Percentiles rank a stretch among this genome's conserved stretches.
These are phyloP conservation scores for Annulohypoxylon stygium DNA, from an alignment of 495 filamentous ascomycete species.

Conservation along the genomic window DNA sequence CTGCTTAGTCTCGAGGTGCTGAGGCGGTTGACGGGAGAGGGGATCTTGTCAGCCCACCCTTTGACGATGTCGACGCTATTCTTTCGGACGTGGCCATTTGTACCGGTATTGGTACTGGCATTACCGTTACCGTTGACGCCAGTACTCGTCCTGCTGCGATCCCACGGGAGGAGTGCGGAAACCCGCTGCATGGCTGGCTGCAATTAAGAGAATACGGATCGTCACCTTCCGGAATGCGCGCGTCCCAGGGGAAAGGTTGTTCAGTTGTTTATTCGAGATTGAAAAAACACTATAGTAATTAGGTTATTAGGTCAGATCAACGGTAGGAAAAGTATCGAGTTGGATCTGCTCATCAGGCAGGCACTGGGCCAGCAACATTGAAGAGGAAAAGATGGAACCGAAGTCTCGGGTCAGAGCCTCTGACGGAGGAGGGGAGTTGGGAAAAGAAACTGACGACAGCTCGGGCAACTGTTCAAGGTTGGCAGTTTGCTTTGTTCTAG, in stretches of 20 bases:
- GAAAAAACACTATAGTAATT: constrained; percentile 17
- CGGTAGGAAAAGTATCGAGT: constrained; percentile 3
- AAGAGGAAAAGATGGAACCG: constrained; percentile 28
- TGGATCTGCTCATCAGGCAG: constrained; percentile 30
- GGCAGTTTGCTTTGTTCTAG: constrained; percentile 18
- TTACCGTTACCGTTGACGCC: constrained; percentile 28
- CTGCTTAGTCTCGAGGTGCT: constrained; percentile 53
- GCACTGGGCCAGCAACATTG: constrained; percentile 41
- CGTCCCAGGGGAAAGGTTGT: constrained; percentile 29
- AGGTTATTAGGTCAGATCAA: constrained; percentile 21
- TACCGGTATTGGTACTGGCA: constrained; percentile 13
- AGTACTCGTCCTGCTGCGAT: constrained; percentile 56
- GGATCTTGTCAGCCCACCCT: constrained; percentile 62
- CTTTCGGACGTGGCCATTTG: constrained; percentile 32
- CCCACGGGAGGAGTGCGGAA: constrained; percentile 65
- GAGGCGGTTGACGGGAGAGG: constrained; percentile 53
- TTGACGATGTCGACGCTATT: constrained; percentile 59
- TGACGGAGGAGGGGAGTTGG: constrained; percentile 27
- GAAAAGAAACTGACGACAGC: constrained; percentile 40
- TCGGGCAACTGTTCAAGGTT: constrained; percentile 29
- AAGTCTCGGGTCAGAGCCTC: constrained; percentile 29
- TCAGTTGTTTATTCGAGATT: constrained; percentile 29
- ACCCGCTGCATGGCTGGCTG: constrained; percentile 63
- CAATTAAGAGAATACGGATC: constrained; percentile 40
- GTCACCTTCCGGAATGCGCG: constrained; percentile 34